phyloP scores from a whole-genome alignment of 176 grass and related monocot species.

The bread wheat (Triticum aestivum) region DNA sequence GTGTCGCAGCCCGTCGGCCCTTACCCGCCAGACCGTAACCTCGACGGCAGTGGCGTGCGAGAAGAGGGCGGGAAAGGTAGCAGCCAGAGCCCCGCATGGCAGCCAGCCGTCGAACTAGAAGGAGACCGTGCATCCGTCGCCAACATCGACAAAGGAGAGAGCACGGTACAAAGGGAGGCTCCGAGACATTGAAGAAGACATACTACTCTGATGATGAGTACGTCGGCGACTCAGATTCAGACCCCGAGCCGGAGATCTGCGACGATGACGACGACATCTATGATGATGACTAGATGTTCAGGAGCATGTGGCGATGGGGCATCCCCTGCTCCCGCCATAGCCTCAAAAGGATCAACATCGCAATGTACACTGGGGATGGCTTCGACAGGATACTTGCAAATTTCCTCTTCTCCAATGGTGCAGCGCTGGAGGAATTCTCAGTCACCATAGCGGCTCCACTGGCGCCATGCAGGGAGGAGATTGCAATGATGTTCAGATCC shows the following conservation, averaged over 20 bases:
- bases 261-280: neutral
- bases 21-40: no score
- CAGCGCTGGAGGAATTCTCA: neutral
- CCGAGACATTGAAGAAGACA: neutral
- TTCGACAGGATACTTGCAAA: no score
- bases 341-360: neutral
- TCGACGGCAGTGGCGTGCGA: no score
- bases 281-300: neutral
- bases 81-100: no score
- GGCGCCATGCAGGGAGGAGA: neutral
- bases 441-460: neutral
- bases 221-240: neutral
- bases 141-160: no score
- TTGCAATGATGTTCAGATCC: neutral
- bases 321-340: neutral
- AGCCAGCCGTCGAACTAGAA: no score
- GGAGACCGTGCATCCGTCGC: no score
- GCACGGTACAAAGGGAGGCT: no score
- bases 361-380: no score
- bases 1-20: no score
- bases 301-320: neutral
- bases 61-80: no score
- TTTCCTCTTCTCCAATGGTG: neutral
- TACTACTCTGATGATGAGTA: neutral
- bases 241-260: neutral